Conservation (phyloP, 2,329 filamentous ascomycete genomes). For the Atkinsonella hypoxylon region DNA sequence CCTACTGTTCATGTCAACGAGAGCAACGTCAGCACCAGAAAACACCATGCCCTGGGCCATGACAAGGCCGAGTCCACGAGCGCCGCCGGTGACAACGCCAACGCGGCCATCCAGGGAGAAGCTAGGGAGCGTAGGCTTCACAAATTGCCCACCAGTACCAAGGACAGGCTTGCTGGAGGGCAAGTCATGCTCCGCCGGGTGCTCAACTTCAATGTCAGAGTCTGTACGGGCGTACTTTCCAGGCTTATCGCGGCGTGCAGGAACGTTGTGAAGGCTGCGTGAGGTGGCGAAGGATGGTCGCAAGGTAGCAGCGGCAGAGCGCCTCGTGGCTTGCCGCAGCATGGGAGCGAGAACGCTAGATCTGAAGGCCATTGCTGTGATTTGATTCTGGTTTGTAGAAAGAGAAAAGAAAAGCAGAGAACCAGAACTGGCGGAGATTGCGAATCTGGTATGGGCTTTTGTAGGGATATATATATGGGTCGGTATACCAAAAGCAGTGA, state of each 20-base stretch:
- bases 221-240: slow-evolving; percentile 72
- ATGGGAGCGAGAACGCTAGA: slow-evolving; percentile 14
- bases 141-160: slow-evolving; percentile 67
- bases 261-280: slow-evolving; percentile 21
- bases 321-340: slow-evolving; percentile 18
- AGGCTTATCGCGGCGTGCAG: slow-evolving; percentile 28
- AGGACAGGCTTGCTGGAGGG: slow-evolving; percentile 59
- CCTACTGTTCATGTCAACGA: slow-evolving; percentile 83
- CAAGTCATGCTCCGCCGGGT: slow-evolving; percentile 62
- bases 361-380: slow-evolving; percentile 11
- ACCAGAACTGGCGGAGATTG: not conserved
- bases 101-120: slow-evolving; percentile 82
- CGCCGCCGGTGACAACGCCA: slow-evolving; percentile 80
- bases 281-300: slow-evolving; percentile 15
- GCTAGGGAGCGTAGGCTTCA: slow-evolving; percentile 71
- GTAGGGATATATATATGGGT: too few relatives aligned
- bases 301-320: slow-evolving; percentile 11
- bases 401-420: not conserved
- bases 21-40: slow-evolving; percentile 77
- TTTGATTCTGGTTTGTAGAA: not conserved
- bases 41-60: slow-evolving; percentile 89
- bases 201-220: slow-evolving; percentile 63
- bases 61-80: slow-evolving; percentile 76
- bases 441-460: too few relatives aligned
- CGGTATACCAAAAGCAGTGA: too few relatives aligned